Evolutionary conservation across 208 protist genomes (phyloP), one percentile per base, ranked within the genome.

Genomic region (Cochliopodium minus): DNA sequence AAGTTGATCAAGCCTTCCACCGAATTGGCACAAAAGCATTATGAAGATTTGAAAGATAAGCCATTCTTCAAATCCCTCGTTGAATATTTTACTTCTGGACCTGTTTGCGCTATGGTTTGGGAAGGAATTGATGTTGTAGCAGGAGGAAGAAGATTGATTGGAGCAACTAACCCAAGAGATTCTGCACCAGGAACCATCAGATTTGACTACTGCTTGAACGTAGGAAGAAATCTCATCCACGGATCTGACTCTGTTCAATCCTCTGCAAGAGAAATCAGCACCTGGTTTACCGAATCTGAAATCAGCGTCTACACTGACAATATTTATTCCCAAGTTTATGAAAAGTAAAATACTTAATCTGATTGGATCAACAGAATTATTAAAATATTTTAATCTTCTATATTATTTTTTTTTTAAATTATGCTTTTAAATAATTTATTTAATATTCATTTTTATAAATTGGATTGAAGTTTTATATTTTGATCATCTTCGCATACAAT

Each of bases 81-180:
- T 59, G 61, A 78, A 43, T 96, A 90, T 81, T 83, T 96, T 61
- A 85, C 82, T 43, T 91, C 82, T 26, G 91, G 90, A 65, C 90
- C 92, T 54, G 90, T 97, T 61, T 80, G 92, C 63, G 84, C 83
- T 46, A 95, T 96, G 87, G 87, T 92, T 50, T 95, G 83, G 83
- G 87, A 96, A 73, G 92, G 92, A 62, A 86, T 87, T 64, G 81
- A 81, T 59, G 88, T 85, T 53, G 84, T 96, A 62, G 83, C 83
- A 61, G 76, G 72, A 57, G 87, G 78, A 59, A 88, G 91, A 64
- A 61, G 70, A 46, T 77, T 97, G 38, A 78, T 97, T 40, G 92
- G 92, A 60, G 84, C 79, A 38, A 96, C 91, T 43, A 90, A 94
- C 74, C 88, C 88, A 55, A 69, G 73, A 39, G 78, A 85, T 64